These are phyloP conservation scores for Tetragonia tetragonoides DNA, from an alignment of 148 eudicot genomes.

Conservation along the genomic window DNA sequence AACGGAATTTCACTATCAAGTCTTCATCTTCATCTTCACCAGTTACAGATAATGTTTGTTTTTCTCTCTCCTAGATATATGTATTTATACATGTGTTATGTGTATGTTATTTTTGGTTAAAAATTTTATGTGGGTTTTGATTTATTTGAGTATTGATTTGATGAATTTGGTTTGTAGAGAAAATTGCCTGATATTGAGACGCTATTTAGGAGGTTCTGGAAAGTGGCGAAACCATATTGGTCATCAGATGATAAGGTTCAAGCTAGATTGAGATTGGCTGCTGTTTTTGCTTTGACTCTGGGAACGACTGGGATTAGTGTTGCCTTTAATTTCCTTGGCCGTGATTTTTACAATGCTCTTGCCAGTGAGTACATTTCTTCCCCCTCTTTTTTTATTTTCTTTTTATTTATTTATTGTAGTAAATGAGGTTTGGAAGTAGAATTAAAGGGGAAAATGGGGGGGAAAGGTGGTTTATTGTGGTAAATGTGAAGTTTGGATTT, in stretches of 20 bases:
- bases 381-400: neutral
- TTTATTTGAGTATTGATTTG: neutral
- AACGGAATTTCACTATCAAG: conserved; percentile 4
- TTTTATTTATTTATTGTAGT: neutral
- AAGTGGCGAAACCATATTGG: conserved; percentile 97
- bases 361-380: conserved; percentile 50
- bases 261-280: conserved; percentile 73
- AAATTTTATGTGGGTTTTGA: neutral
- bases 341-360: conserved; percentile 93
- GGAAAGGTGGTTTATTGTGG: too few relatives aligned
- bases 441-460: too few relatives aligned
- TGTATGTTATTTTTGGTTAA: neutral
- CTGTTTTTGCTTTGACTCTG: conserved; percentile 85
- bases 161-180: conserved; percentile 30
- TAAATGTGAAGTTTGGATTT: too few relatives aligned
- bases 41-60: conserved; percentile 27
- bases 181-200: conserved; percentile 57
- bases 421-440: too few relatives aligned
- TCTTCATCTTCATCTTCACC: conserved; percentile 14
- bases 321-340: conserved; percentile 90
- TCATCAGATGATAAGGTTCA: conserved; percentile 75
- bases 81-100: too few relatives aligned
- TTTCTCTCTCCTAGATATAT: neutral
- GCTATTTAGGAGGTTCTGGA: conserved; percentile 72
- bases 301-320: conserved; percentile 95